Evolutionary conservation across 179 eudicot species (phyloP), one percentile per base, ranked within the genome.

Genomic region (Gypsophila paniculata): DNA sequence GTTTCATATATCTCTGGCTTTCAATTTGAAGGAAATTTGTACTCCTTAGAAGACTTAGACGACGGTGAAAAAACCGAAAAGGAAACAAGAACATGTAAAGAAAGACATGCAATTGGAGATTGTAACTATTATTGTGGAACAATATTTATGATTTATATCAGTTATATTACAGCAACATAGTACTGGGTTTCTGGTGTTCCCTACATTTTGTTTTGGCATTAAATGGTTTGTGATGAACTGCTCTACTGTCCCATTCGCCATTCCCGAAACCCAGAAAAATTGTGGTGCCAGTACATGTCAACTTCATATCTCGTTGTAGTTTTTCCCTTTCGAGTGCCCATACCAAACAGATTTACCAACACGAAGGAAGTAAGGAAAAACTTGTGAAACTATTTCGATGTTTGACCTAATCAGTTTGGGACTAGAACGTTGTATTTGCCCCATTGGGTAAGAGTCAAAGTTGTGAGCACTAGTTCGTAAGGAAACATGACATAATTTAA

Each of bases 71-170:
- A 10, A 6, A 62, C n/a, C 18, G 14, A 34, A 34, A 65, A 49
- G 29, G 8, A 49, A 62, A 49, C 11, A 32, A 58, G 39, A 64
- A 46, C 18, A 49, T 66, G 69, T 66, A 73, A 73, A 68, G 42
- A 66, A 61, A 23, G 59, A 75, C 49, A 65, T 62, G 63, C 74
- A 69, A 68, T 76, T 80, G 74, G 72, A 62, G 68, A 76, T 38
- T 72, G 82, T 79, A 79, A 79, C 67, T 72, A 72, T 68, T 18
- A 68, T 53, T 62, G 70, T 79, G 74, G 57, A 76, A 75, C 62
- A 34, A 14, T 68, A n/a, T 39, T 68, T 75, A 68, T 55, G 42
- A 72, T 29, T 29, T 29, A 29, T 29, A 29, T 29, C 34, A 29
- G 62, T 55, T 18, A 68, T 72, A 36, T 72, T 79, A 6, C 69